These are phyloP conservation scores for Chlamydomonas reinhardtii DNA, from an alignment of 163 green algal genomes.

Conservation along the genomic window DNA sequence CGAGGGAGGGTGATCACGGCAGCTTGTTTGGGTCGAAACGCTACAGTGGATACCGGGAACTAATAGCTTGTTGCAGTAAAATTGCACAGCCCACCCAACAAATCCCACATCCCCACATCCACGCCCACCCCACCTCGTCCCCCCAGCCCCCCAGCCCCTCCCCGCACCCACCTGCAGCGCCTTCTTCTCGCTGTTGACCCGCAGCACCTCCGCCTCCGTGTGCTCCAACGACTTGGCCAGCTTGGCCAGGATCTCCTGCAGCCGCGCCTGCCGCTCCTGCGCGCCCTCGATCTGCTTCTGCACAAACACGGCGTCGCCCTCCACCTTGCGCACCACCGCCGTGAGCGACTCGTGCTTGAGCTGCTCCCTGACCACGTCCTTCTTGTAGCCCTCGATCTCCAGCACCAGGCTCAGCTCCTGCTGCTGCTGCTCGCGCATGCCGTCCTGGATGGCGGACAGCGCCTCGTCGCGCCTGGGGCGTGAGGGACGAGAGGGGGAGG, in stretches of 20 bases:
- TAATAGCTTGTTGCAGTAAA: too few species aligned
- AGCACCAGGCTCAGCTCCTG: constrained; percentile 77
- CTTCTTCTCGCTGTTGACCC: constrained; percentile 65
- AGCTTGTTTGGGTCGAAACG: too few species aligned
- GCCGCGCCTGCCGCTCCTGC: constrained; percentile 59
- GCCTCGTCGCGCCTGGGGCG: constrained; percentile 67
- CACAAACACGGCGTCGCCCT: constrained; percentile 77
- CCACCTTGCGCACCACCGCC: constrained; percentile 78
- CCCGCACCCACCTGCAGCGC: constrained; percentile 52
- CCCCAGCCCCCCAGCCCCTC: neutral
- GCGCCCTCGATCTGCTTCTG: constrained; percentile 69
- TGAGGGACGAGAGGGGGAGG: neutral
- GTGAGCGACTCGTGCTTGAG: constrained; percentile 83
- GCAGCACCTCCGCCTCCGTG: constrained; percentile 74
- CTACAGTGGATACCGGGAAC: too few species aligned
- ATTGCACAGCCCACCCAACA: too few species aligned
- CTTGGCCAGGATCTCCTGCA: constrained; percentile 69
- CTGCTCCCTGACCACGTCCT: constrained; percentile 80
- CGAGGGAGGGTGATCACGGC: too few species aligned
- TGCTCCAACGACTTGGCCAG: constrained; percentile 75
- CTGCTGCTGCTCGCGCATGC: constrained; percentile 83
- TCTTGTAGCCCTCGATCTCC: constrained; percentile 83
- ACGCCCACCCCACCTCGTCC: neutral
- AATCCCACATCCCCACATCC: too few species aligned
- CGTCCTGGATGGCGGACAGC: constrained; percentile 78